phyloP scores from a whole-genome alignment of 768 basidiomycete species.

The Mycena polygramma region DNA sequence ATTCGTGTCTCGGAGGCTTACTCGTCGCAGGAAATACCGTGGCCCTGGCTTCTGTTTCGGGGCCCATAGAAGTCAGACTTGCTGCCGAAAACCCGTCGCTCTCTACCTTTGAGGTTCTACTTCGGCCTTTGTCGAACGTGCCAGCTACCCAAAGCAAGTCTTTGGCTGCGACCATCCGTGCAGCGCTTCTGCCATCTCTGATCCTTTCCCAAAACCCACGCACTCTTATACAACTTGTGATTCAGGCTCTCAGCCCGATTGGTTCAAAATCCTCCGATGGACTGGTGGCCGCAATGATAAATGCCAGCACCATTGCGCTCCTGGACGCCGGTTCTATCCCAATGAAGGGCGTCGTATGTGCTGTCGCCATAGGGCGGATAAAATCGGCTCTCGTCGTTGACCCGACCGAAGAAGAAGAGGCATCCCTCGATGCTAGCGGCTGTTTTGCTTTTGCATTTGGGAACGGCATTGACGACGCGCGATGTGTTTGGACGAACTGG shows the following conservation, averaged over 20 bases:
- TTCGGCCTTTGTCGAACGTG: slow-evolving; percentile 78
- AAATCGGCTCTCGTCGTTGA: slow-evolving; percentile 60
- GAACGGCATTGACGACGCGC: slow-evolving; percentile 42
- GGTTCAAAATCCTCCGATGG: slow-evolving; percentile 50
- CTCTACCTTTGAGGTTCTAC: slow-evolving; percentile 79
- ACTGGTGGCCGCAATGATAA: slow-evolving; percentile 75
- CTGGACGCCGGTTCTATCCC: slow-evolving; percentile 79
- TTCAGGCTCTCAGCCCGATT: slow-evolving; percentile 66
- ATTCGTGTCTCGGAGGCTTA: slow-evolving; percentile 24
- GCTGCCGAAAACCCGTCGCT: slow-evolving; percentile 78
- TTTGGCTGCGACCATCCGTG: slow-evolving; percentile 64
- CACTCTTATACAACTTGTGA: slow-evolving; percentile 82
- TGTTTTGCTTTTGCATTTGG: slow-evolving; percentile 79
- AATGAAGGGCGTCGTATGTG: slow-evolving; percentile 82
- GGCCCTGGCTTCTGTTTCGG: slow-evolving; percentile 81
- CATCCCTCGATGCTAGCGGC: slow-evolving; percentile 58
- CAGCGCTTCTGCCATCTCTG: slow-evolving; percentile 70
- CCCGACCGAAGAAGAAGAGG: slow-evolving; percentile 60
- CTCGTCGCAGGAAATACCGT: slow-evolving; percentile 46
- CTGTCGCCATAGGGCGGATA: slow-evolving; percentile 67
- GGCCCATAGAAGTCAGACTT: slow-evolving; percentile 83
- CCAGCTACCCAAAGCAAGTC: slow-evolving; percentile 80
- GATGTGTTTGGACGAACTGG: slow-evolving; percentile 74
- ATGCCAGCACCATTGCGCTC: slow-evolving; percentile 77
- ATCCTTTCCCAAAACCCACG: slow-evolving; percentile 79